Conservation (phyloP, 108 stramenopile species). For the Schizochytrium sp. region DNA sequence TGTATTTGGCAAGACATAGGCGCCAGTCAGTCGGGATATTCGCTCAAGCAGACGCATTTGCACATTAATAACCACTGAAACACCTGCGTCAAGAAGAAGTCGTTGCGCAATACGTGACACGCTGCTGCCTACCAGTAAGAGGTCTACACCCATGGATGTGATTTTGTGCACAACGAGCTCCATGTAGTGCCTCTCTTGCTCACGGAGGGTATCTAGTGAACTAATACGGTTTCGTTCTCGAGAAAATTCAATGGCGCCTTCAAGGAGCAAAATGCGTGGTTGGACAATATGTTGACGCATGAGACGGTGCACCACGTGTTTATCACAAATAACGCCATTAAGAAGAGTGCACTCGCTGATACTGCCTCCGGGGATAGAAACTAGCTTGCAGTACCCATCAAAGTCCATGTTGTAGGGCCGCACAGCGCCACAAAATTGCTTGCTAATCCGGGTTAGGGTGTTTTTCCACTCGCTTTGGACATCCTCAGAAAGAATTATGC, state of each 20-base stretch:
- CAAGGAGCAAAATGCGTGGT: constrained; percentile 30
- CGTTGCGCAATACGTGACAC: constrained; percentile 33
- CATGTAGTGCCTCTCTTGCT: constrained; percentile 46
- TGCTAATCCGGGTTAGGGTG: neutral
- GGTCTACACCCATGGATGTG: constrained; percentile 29
- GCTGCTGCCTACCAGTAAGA: constrained; percentile 25
- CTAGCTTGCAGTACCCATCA: constrained; percentile 47
- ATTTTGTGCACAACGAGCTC: constrained; percentile 50
- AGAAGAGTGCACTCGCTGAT: constrained; percentile 21
- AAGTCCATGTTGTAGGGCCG: constrained; percentile 58
- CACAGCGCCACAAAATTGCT: constrained; percentile 46
- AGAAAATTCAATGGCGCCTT: constrained; percentile 38
- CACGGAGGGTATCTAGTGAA: constrained; percentile 30
- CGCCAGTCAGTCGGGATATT: constrained; percentile 42
- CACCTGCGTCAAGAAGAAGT: constrained; percentile 3
- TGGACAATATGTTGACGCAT: constrained; percentile 44
- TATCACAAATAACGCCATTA: neutral
- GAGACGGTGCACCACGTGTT: neutral
- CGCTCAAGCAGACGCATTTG: constrained; percentile 39
- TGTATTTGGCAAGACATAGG: constrained; percentile 3
- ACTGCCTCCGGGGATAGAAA: constrained; percentile 51
- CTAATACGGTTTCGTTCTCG: constrained; percentile 14
- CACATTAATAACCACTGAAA: constrained; percentile 32
- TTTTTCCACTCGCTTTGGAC: constrained; percentile 20
- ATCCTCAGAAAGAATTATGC: constrained; percentile 43